phyloP scores from a whole-genome alignment of 768 basidiomycete species.

The Ramaria sp. region DNA sequence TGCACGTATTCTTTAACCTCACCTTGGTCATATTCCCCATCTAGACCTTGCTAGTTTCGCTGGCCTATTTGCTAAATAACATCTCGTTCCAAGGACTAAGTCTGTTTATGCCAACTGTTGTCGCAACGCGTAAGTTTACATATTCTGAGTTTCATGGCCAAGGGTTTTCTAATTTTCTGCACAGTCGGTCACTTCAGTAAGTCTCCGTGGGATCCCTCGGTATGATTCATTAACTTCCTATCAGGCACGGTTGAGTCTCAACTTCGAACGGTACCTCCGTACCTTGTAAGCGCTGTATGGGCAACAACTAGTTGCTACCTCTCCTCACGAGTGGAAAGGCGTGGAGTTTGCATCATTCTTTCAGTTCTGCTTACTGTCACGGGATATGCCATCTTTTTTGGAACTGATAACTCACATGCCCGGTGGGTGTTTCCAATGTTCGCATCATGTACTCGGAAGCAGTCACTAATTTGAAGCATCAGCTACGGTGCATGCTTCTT shows the following conservation, averaged over 20 bases:
- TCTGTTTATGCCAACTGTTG: conserved; percentile 36
- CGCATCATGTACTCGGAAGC: no score
- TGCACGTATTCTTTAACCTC: background rate
- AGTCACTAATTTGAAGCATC: no score
- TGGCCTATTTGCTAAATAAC: conserved; percentile 15
- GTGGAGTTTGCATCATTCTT: conserved; percentile 25
- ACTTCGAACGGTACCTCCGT: no score
- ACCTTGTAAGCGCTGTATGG: no score
- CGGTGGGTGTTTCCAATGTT: conserved; percentile 9
- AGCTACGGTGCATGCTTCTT: conserved; percentile 41
- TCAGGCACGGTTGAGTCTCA: no score
- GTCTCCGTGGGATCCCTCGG: background rate
- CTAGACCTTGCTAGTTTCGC: conserved; percentile 15
- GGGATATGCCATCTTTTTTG: conserved; percentile 35
- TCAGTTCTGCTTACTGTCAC: conserved; percentile 28
- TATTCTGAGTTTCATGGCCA: background rate
- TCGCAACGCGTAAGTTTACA: conserved; percentile 30
- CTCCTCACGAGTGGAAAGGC: conserved; percentile 21
- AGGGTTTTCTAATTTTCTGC: background rate
- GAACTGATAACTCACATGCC: conserved; percentile 31
- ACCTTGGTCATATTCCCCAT: background rate
- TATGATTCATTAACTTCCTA: conserved; percentile 18
- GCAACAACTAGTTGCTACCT: conserved; percentile 24
- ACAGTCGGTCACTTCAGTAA: conserved; percentile 14
- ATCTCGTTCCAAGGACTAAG: conserved; percentile 23